These are phyloP conservation scores for Chaetomium olivaceum DNA, from an alignment of 2,329 filamentous ascomycete species.

Conservation along the genomic window DNA sequence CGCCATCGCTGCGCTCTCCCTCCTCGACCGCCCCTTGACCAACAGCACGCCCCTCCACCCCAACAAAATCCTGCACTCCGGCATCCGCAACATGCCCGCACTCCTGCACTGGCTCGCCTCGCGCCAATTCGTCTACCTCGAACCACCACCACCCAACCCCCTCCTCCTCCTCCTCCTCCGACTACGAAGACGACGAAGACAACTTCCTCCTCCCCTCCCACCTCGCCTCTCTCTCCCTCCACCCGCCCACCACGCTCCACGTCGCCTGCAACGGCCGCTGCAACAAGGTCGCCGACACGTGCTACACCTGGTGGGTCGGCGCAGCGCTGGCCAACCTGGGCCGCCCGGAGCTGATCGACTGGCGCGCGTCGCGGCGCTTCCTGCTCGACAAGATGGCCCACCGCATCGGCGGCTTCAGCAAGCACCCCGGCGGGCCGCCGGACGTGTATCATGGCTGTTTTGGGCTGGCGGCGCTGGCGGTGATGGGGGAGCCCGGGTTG, in stretches of 20 bases:
- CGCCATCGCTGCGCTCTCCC: conserved; percentile 72
- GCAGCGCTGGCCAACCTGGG: conserved; percentile 56
- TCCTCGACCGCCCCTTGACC: conserved; percentile 65
- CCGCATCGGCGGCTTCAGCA: conserved; percentile 78
- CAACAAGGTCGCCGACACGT: conserved; percentile 93
- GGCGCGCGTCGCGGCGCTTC: conserved; percentile 67
- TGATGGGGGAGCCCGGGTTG: conserved; percentile 69
- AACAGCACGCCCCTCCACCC: conserved; percentile 34
- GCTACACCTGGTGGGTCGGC: conserved; percentile 90
- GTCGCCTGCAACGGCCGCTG: conserved; percentile 86
- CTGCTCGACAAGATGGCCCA: conserved; percentile 86
- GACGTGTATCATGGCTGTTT: conserved; percentile 89
- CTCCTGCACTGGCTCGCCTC: conserved; percentile 57
- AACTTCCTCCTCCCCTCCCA: conserved; percentile 37
- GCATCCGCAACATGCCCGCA: conserved; percentile 42
- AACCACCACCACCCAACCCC: no score
- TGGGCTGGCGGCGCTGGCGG: conserved; percentile 75
- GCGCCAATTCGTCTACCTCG: conserved; percentile 61
- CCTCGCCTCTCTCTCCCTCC: conserved; percentile 40
- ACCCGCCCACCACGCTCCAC: conserved; percentile 38
- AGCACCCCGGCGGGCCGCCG: conserved; percentile 65
- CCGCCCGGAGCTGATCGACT: conserved; percentile 54
- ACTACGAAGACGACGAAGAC: conserved; percentile 44
- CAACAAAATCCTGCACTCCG: conserved; percentile 41
- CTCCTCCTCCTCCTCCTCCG: conserved; percentile 43